These are phyloP conservation scores for Pelargonium nanum DNA, from an alignment of 345 rosid genomes.

Conservation along the genomic window DNA sequence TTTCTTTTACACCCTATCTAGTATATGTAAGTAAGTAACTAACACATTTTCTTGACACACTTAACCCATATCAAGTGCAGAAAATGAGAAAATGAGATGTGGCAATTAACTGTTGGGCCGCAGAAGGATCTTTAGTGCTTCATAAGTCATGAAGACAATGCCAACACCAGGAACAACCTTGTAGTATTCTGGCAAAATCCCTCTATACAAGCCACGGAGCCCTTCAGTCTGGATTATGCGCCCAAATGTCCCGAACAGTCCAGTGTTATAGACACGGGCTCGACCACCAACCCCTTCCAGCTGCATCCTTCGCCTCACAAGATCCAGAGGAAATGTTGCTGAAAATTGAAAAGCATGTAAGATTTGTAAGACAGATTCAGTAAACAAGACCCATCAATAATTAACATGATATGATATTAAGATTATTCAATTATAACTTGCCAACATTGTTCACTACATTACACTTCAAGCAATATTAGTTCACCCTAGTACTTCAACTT, in stretches of 20 bases:
- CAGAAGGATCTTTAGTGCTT: conserved; percentile 50
- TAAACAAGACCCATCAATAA: neutral
- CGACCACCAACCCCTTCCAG: conserved; percentile 93
- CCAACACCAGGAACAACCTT: conserved; percentile 94
- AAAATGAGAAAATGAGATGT: too few relatives aligned
- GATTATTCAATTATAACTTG: neutral
- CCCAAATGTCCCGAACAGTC: conserved; percentile 61
- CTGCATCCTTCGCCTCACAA: conserved; percentile 92
- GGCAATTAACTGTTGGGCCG: conserved; percentile 24
- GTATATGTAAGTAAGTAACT: neutral
- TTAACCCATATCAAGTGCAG: too few relatives aligned
- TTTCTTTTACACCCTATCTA: conserved; percentile 9
- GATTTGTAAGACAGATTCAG: neutral
- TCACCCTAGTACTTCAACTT: too few relatives aligned
- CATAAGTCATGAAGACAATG: conserved; percentile 83
- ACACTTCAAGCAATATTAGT: too few relatives aligned
- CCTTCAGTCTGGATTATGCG: conserved; percentile 79
- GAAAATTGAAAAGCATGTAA: conserved; percentile 17
- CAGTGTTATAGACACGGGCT: conserved; percentile 63
- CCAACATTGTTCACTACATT: neutral
- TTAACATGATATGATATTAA: too few relatives aligned
- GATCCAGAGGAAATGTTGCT: conserved; percentile 93
- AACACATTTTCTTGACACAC: neutral
- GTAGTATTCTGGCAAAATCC: conserved; percentile 90
- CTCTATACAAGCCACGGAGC: conserved; percentile 75